Conservation (phyloP, 306 rosid species). For the Sesbania bispinosa region DNA sequence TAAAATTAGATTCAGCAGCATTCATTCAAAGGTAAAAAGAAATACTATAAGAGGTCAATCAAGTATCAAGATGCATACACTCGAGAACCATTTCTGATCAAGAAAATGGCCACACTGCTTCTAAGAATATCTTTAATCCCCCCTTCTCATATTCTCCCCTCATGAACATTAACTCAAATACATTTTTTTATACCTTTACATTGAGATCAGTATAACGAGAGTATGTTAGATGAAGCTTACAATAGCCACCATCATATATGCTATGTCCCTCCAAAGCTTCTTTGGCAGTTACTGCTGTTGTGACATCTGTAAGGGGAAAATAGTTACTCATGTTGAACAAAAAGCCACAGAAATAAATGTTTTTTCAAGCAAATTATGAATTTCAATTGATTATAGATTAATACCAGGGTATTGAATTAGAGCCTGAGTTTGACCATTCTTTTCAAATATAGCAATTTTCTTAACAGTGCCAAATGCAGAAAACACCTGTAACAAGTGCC, state of each 20-base stretch:
- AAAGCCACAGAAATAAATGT: not conserved
- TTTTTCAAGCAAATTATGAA: not conserved
- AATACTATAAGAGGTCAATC: constrained; percentile 27
- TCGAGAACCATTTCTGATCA: constrained; percentile 51
- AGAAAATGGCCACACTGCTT: constrained; percentile 50
- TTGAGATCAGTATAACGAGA: constrained; percentile 99
- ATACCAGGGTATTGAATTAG: constrained; percentile 81
- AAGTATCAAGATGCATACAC: constrained; percentile 72
- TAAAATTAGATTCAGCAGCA: constrained; percentile 9
- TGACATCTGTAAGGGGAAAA: constrained; percentile 41
- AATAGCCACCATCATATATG: constrained; percentile 99
- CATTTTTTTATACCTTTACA: constrained; percentile 87
- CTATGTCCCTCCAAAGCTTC: constrained; percentile 91
- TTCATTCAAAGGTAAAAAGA: constrained; percentile 10
- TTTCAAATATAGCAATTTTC: constrained; percentile 86
- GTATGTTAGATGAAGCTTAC: constrained; percentile 99
- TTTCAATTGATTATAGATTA: not conserved
- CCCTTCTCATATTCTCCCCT: constrained; percentile 38
- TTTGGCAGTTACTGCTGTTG: constrained; percentile 70
- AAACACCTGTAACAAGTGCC: constrained; percentile 55
- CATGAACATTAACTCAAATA: constrained; percentile 63
- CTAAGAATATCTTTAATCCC: constrained; percentile 45
- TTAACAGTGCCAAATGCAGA: constrained; percentile 70
- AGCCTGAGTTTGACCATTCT: constrained; percentile 86
- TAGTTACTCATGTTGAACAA: not conserved